Percentiles rank a stretch among this genome's conserved stretches.
These are phyloP conservation scores for Sugiyamaella grinbergsii DNA, from an alignment of 1,139 yeast species.

Conservation along the genomic window DNA sequence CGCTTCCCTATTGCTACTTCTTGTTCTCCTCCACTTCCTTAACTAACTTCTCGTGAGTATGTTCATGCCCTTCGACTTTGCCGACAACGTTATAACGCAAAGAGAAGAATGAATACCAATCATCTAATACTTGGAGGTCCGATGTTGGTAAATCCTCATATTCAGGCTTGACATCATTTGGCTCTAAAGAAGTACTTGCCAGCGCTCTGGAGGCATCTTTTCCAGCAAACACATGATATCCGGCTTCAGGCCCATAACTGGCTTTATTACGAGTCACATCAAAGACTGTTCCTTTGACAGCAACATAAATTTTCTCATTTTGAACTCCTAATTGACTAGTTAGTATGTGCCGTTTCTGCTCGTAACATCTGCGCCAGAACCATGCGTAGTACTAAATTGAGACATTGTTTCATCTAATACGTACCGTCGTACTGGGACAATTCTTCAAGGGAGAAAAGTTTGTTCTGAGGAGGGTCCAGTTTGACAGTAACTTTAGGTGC, in stretches of 20 bases:
- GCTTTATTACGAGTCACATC: slow-evolving; percentile 69
- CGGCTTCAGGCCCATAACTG: slow-evolving; percentile 75
- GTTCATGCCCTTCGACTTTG: slow-evolving; percentile 16
- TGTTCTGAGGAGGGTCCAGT: slow-evolving; percentile 52
- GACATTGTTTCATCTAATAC: slow-evolving; percentile 22
- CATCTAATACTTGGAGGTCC: slow-evolving; percentile 70
- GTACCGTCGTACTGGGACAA: slow-evolving; percentile 52
- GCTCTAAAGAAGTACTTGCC: slow-evolving; percentile 55
- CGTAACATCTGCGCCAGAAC: too few relatives aligned
- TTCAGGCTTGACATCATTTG: slow-evolving; percentile 67
- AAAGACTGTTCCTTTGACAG: slow-evolving; percentile 71
- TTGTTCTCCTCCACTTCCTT: slow-evolving; percentile 2
- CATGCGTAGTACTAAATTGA: background rate
- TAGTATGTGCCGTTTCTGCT: too few relatives aligned
- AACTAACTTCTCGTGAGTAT: slow-evolving; percentile 5
- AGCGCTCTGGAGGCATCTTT: slow-evolving; percentile 76
- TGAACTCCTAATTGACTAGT: slow-evolving; percentile 43
- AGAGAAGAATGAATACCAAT: slow-evolving; percentile 84
- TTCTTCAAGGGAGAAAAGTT: slow-evolving; percentile 46
- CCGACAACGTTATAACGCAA: slow-evolving; percentile 62
- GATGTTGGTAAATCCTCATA: slow-evolving; percentile 59
- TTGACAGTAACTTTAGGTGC: slow-evolving; percentile 55
- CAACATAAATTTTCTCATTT: slow-evolving; percentile 59
- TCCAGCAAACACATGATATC: slow-evolving; percentile 73
- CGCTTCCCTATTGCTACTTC: background rate